Evolutionary conservation across 441 rosid genomes (phyloP).

Genomic region (Croton setiger): DNA sequence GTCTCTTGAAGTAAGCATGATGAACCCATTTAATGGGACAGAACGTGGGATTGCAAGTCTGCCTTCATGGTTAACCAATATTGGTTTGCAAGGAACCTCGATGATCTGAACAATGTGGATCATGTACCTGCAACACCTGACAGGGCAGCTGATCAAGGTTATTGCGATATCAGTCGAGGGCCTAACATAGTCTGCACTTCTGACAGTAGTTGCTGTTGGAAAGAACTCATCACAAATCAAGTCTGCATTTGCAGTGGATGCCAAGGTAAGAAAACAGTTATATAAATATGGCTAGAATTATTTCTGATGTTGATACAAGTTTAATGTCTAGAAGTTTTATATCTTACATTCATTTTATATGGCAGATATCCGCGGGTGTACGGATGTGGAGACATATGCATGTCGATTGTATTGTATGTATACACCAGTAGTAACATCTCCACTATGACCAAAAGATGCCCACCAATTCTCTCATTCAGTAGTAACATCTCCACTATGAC

Average conservation of each 20-base stretch:
- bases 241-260: neutral
- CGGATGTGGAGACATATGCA: neutral
- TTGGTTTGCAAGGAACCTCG: conserved; percentile 1
- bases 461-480: no score
- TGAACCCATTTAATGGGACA: neutral
- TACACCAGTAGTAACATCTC: neutral
- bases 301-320: no score
- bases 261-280: neutral
- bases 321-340: neutral
- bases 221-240: neutral
- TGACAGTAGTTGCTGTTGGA: neutral
- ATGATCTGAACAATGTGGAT: neutral
- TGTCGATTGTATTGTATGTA: conserved; percentile 15
- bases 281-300: no score
- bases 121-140: conserved; percentile 16
- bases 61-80: conserved; percentile 19
- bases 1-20: conserved; percentile 9
- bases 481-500: no score
- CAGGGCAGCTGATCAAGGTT: conserved; percentile 15
- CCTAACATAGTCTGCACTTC: neutral
- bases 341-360: neutral
- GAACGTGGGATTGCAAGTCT: conserved; percentile 5
- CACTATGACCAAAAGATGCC: neutral
- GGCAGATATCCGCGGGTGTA: neutral
- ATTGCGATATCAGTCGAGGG: neutral